A percentile compares a stretch with the other conserved stretches of the same genome.
Conservation (phyloP, 805 yeast genomes). For the Wickerhamomyces bovis region DNA sequence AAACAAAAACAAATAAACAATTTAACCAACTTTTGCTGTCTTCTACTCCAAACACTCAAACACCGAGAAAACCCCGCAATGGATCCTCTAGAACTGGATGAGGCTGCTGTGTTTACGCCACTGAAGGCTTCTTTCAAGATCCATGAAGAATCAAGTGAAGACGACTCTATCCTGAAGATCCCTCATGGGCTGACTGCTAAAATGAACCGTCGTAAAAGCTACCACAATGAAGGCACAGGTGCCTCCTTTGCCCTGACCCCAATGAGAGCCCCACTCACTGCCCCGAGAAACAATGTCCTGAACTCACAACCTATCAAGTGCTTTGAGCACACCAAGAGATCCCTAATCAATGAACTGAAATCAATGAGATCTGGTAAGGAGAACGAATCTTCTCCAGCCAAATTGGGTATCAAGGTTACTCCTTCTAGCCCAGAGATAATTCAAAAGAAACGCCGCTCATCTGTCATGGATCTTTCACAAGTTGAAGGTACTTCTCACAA, state of each 20-base stretch:
- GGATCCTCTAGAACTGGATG: slow-evolving; percentile 3
- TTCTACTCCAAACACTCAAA: not conserved
- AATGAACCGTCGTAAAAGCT: slow-evolving; percentile 25
- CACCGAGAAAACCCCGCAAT: not conserved
- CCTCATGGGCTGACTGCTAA: slow-evolving; percentile 41
- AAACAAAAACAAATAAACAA: not conserved
- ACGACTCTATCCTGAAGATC: slow-evolving; percentile 21
- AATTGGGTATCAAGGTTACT: not conserved
- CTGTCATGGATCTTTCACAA: slow-evolving; percentile 22
- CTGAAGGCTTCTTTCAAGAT: slow-evolving; percentile 16
- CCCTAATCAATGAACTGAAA: slow-evolving; percentile 8
- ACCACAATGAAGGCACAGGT: slow-evolving; percentile 7
- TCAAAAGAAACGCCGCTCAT: slow-evolving; percentile 16
- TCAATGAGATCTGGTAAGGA: slow-evolving; percentile 10
- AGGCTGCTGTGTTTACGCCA: slow-evolving; percentile 20
- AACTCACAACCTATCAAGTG: slow-evolving; percentile 18
- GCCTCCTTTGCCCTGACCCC: slow-evolving; percentile 13
- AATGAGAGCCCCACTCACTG: slow-evolving; percentile 25
- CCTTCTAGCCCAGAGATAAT: slow-evolving; percentile 6
- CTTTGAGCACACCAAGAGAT: slow-evolving; percentile 19
- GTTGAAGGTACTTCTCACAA: slow-evolving; percentile 4
- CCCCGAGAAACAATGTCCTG: slow-evolving; percentile 25
- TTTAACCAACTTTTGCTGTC: not conserved
- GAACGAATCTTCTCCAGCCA: slow-evolving; percentile 5
- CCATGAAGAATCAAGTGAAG: slow-evolving; percentile 14